Conservation (phyloP, 2,329 filamentous ascomycete species). For the Blastomyces gilchristii region DNA sequence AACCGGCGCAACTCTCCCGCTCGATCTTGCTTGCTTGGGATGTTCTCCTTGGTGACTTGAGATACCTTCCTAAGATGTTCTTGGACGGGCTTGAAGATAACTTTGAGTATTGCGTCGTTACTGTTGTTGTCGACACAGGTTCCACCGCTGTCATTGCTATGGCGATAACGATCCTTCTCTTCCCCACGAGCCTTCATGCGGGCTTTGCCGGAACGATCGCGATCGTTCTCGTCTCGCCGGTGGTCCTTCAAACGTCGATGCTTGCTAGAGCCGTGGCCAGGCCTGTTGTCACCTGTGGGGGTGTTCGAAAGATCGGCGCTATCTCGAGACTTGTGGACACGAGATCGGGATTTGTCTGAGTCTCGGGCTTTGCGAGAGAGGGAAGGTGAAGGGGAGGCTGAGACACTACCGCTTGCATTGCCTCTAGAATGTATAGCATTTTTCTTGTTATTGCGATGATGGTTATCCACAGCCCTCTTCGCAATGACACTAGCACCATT, state of each 20-base stretch:
- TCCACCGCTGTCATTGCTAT: constrained; percentile 18
- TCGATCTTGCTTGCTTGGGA: constrained; percentile 35
- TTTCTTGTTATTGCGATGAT: constrained; percentile 91
- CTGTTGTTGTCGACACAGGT: constrained; percentile 26
- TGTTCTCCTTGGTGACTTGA: constrained; percentile 37
- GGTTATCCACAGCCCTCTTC: constrained; percentile 76
- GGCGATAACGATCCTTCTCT: constrained; percentile 19
- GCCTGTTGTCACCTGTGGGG: constrained; percentile 31
- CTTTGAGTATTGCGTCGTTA: constrained; percentile 29
- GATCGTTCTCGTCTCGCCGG: constrained; percentile 15
- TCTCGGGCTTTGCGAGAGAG: constrained; percentile 35
- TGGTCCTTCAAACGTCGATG: constrained; percentile 4
- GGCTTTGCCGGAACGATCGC: constrained; percentile 12
- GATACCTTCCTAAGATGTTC: constrained; percentile 36
- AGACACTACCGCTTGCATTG: constrained; percentile 31
- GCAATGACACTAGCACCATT: constrained; percentile 54
- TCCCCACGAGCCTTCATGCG: constrained; percentile 14
- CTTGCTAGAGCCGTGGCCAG: constrained; percentile 6
- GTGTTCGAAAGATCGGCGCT: constrained; percentile 36
- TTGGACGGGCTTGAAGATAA: constrained; percentile 39
- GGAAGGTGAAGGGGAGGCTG: constrained; percentile 38
- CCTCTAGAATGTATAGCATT: constrained; percentile 23
- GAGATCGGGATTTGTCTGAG: constrained; percentile 32
- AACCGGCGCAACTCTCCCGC: constrained; percentile 35
- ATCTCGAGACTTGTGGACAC: constrained; percentile 34